Percentiles rank a stretch among this genome's conserved stretches.
Evolutionary conservation across 805 yeast genomes (phyloP).

Genomic region (Metschnikowia peoriensis): DNA sequence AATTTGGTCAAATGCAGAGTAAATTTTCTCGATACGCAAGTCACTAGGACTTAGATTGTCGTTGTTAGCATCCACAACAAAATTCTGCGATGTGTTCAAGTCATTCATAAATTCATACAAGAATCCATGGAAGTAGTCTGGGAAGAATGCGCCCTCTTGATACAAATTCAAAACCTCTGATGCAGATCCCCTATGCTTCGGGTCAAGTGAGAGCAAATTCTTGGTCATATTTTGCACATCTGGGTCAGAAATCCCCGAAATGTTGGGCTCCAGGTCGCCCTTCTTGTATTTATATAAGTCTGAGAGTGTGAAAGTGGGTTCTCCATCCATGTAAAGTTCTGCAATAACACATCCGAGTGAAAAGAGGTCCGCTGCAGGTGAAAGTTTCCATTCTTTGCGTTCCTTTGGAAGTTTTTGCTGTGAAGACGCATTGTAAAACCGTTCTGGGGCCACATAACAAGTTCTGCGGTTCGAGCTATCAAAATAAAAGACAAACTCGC

Average conservation of each 20-base stretch:
- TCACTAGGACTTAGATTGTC: slow-evolving; percentile 33
- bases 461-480: slow-evolving; percentile 84
- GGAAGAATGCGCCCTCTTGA: slow-evolving; percentile 51
- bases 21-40: slow-evolving; percentile 57
- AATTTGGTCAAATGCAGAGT: slow-evolving; percentile 54
- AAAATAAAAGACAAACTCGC: slow-evolving; percentile 86
- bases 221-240: slow-evolving; percentile 53
- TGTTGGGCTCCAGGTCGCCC: slow-evolving; percentile 63
- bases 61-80: slow-evolving; percentile 13
- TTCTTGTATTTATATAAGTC: slow-evolving; percentile 81
- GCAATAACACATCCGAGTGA: slow-evolving; percentile 86
- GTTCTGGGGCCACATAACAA: slow-evolving; percentile 93
- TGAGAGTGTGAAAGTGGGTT: slow-evolving; percentile 81
- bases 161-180: slow-evolving; percentile 50
- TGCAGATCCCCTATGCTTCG: slow-evolving; percentile 57
- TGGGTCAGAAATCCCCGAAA: slow-evolving; percentile 52
- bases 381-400: slow-evolving; percentile 26
- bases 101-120: slow-evolving; percentile 60
- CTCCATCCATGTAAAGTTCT: slow-evolving; percentile 83
- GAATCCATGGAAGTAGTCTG: slow-evolving; percentile 64
- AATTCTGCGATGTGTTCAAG: slow-evolving; percentile 25
- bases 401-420: slow-evolving; percentile 10
- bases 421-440: slow-evolving; percentile 51
- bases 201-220: slow-evolving; percentile 65
- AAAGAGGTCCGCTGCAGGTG: slow-evolving; percentile 76